phyloP scores from a whole-genome alignment of 1,284 basidiomycete species.

The Phylloboletellus chloephorus region DNA sequence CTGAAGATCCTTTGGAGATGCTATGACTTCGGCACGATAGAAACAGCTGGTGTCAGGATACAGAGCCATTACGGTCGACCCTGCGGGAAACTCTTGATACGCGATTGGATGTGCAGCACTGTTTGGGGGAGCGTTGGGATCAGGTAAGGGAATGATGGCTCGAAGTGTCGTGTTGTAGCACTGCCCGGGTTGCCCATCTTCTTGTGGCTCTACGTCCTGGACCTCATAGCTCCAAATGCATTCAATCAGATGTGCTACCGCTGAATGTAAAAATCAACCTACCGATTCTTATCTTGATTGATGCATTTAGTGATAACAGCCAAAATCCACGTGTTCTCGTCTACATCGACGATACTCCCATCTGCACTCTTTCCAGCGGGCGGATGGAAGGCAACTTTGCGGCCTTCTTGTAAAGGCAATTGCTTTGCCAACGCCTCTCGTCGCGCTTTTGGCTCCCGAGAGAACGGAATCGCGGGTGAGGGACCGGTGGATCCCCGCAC shows the following conservation, averaged over 20 bases:
- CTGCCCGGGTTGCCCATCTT: slow-evolving; percentile 67
- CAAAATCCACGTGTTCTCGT: slow-evolving; percentile 76
- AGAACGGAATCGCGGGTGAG: slow-evolving; percentile 45
- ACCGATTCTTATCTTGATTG: slow-evolving; percentile 65
- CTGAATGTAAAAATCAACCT: slow-evolving; percentile 3
- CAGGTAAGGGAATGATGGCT: slow-evolving; percentile 72
- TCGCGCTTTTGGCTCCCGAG: slow-evolving; percentile 62
- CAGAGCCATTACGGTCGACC: slow-evolving; percentile 71
- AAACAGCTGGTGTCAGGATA: slow-evolving; percentile 85
- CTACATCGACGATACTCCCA: slow-evolving; percentile 42
- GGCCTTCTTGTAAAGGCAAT: slow-evolving; percentile 60
- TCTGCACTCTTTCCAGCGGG: slow-evolving; percentile 48
- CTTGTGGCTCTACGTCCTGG: slow-evolving; percentile 74
- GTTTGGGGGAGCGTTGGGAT: slow-evolving; percentile 52
- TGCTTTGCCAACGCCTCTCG: slow-evolving; percentile 56
- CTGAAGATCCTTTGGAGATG: slow-evolving; percentile 54
- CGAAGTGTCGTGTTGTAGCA: slow-evolving; percentile 63
- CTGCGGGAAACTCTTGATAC: slow-evolving; percentile 65
- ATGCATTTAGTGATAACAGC: slow-evolving; percentile 68
- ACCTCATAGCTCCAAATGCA: slow-evolving; percentile 61
- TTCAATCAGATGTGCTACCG: slow-evolving; percentile 3
- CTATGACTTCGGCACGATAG: slow-evolving; percentile 74
- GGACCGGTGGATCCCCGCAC: slow-evolving; percentile 51
- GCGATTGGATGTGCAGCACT: slow-evolving; percentile 59
- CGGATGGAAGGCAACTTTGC: slow-evolving; percentile 76